Conservation (phyloP, 208 protist genomes). For the Giardia duodenalis region DNA sequence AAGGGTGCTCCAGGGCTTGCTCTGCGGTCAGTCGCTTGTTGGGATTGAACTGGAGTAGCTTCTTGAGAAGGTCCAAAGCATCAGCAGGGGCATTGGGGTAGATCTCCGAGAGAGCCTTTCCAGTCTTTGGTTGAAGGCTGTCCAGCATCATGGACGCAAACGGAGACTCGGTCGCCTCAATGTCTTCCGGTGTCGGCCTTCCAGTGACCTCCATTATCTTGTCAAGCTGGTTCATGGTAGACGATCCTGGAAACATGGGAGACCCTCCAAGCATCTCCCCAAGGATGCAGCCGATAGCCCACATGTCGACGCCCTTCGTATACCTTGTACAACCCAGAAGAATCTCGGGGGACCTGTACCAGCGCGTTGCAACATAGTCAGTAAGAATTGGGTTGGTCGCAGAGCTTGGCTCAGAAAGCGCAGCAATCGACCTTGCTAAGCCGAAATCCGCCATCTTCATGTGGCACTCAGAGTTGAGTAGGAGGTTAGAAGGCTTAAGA, state of each 20-base stretch:
- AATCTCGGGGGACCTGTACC: conserved; percentile 43
- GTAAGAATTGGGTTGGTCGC: neutral
- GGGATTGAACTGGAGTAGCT: conserved; percentile 47
- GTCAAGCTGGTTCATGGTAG: conserved; percentile 50
- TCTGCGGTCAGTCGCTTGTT: conserved; percentile 47
- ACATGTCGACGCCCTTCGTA: conserved; percentile 72
- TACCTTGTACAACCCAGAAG: conserved; percentile 32
- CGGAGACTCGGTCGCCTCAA: conserved; percentile 42
- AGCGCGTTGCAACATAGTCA: conserved; percentile 38
- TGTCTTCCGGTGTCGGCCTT: conserved; percentile 42
- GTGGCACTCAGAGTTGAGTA: conserved; percentile 74
- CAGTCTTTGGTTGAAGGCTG: conserved; percentile 36
- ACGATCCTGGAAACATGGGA: conserved; percentile 70
- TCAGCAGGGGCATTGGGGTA: conserved; percentile 48
- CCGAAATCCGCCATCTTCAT: conserved; percentile 88
- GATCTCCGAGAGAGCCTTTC: conserved; percentile 40
- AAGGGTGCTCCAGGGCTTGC: conserved; percentile 57
- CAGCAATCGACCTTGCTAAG: conserved; percentile 49
- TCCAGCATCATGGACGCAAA: conserved; percentile 51
- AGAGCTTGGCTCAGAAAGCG: neutral
- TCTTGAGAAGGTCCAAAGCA: conserved; percentile 45
- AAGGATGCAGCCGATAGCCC: conserved; percentile 87
- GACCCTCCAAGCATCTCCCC: conserved; percentile 75
- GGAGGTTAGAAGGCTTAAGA: conserved; percentile 81
- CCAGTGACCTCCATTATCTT: conserved; percentile 51